Evolutionary conservation across 73 alveolate genomes (phyloP).

Genomic region (Breviolum minutum): DNA sequence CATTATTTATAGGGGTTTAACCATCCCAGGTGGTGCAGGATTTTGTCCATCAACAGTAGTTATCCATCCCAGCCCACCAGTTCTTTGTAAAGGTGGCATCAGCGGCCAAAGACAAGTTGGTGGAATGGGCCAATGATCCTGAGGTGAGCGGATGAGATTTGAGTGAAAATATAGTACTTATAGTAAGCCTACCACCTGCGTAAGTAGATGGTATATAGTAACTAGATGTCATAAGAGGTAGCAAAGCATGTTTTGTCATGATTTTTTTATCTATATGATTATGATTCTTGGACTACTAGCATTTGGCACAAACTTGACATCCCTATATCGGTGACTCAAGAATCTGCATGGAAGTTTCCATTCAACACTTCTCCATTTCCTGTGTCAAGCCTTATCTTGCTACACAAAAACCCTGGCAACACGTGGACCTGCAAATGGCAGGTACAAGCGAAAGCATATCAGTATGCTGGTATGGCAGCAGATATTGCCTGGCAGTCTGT

Average conservation of each 20-base stretch:
- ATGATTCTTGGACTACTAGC: too few relatives aligned
- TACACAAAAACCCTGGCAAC: too few relatives aligned
- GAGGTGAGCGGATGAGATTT: conserved; percentile 10
- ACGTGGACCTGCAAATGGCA: not conserved
- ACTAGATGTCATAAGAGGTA: too few relatives aligned
- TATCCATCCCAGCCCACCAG: not conserved
- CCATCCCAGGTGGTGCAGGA: too few relatives aligned
- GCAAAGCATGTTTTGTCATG: too few relatives aligned
- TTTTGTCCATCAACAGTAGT: too few relatives aligned
- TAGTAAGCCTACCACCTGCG: not conserved
- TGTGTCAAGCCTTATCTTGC: too few relatives aligned
- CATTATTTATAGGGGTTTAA: too few relatives aligned
- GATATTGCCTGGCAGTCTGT: conserved; percentile 81
- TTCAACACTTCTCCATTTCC: too few relatives aligned
- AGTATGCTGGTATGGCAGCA: conserved; percentile 71
- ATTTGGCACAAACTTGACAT: too few relatives aligned
- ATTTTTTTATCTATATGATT: too few relatives aligned
- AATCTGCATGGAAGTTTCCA: not conserved
- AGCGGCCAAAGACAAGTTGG: conserved; percentile 76
- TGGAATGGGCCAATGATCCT: conserved; percentile 89
- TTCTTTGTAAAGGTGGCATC: not conserved
- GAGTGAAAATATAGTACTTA: not conserved
- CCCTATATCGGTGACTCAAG: not conserved
- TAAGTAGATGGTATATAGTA: not conserved
- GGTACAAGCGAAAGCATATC: conserved; percentile 68